These are phyloP conservation scores for Eragrostis nindensis DNA, from an alignment of 176 grass and related monocot genomes.

Conservation along the genomic window DNA sequence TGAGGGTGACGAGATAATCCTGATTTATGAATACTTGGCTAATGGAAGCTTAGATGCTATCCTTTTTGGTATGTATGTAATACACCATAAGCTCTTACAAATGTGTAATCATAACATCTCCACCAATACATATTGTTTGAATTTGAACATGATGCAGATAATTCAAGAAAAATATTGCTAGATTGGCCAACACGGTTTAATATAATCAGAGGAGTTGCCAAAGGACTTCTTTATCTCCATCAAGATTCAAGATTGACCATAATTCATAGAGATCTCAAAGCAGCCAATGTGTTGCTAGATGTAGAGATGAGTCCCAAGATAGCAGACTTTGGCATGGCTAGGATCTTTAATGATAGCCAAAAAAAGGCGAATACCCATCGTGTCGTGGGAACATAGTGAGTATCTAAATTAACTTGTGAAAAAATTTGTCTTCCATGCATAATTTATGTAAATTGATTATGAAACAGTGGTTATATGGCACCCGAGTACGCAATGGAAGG, in stretches of 20 bases:
- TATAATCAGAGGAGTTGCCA: constrained; percentile 45
- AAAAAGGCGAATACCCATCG: constrained; percentile 10
- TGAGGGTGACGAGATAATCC: constrained; percentile 33
- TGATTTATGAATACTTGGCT: constrained; percentile 31
- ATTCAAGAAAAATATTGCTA: neutral
- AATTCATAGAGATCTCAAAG: constrained; percentile 37
- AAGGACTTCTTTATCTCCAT: constrained; percentile 51
- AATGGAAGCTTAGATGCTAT: constrained; percentile 9
- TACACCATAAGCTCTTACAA: neutral
- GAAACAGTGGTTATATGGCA: constrained; percentile 49
- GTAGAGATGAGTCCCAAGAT: constrained; percentile 42
- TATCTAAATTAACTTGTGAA: neutral
- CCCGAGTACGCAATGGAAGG: constrained; percentile 47
- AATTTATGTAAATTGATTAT: too few species aligned
- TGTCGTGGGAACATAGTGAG: constrained; percentile 45
- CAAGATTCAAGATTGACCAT: constrained; percentile 45
- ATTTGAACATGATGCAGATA: constrained; percentile 6
- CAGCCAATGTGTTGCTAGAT: constrained; percentile 43
- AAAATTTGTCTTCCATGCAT: neutral
- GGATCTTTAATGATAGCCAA: constrained; percentile 37
- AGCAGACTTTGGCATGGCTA: constrained; percentile 49
- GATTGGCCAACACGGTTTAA: constrained; percentile 39
- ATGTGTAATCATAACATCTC: neutral
- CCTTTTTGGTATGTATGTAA: constrained; percentile 23
- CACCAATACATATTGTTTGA: too few species aligned